Evolutionary conservation across 177 flowering plant species (phyloP), one percentile per base, ranked within the genome.

Genomic region (Vitis hybrid): DNA sequence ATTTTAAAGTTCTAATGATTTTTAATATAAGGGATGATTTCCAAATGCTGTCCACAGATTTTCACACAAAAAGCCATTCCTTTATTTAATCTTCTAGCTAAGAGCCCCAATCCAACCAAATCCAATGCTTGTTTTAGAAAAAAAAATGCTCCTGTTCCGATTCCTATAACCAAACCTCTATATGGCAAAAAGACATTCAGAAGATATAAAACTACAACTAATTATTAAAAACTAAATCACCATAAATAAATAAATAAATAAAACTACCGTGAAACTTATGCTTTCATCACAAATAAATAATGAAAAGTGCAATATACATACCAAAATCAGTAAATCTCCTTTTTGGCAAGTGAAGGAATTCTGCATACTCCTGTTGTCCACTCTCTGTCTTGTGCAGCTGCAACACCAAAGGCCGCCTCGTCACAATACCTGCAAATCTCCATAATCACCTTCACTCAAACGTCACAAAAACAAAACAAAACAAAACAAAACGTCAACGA

Each of bases 381-480:
- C 83, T 87, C 2, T 95, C 99, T 3, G 89, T 90, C 84, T 88
- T 90, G 69, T 95, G 97, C 72, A 95, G 87, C 81, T 95, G 99
- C 82, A 95, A 78, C 64, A 95, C 99, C 87, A 95, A 76, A 16
- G 99, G 99, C 73, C 99, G 65, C 77, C 99, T 86, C 8, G 99
- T 95, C 65, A 94, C 98, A 73, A 94, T 94, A 13, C 98, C 98
- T 91, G 72, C 74, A 85, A 56, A 57, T 48, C 18, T 14, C 55
- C 64, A 59, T 39, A 53, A 31, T 19, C 49, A 51, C 15, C 22
- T 19, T n/a, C 68, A 56, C 10, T 10, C 68, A 15, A 63, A 21
- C 14, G 58, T 18, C n/a, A 45, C 51, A 31, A 48, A 18, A 21
- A 45, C 18, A 56, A 21, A 64, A 45, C n/a, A 56, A 21, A 64